phyloP scores from a whole-genome alignment of 768 basidiomycete genomes.

The Lyophyllum semitale region DNA sequence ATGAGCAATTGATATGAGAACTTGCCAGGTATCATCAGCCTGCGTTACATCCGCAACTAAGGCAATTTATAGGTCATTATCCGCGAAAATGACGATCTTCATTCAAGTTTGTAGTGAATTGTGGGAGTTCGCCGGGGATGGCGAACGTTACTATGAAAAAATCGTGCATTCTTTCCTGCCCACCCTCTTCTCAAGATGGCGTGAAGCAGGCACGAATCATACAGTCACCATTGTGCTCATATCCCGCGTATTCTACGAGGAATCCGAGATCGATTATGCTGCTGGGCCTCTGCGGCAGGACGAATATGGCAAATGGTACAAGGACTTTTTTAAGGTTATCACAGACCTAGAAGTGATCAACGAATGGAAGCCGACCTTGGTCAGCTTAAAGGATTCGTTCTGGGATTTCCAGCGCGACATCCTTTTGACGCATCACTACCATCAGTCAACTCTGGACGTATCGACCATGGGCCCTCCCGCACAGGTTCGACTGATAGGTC shows the following conservation, averaged over 20 bases:
- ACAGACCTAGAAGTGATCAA: slow-evolving; percentile 87
- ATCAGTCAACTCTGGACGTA: slow-evolving; percentile 62
- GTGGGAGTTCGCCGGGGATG: slow-evolving; percentile 96
- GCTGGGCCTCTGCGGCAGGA: slow-evolving; percentile 79
- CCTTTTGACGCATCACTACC: slow-evolving; percentile 85
- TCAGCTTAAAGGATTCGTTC: slow-evolving; percentile 85
- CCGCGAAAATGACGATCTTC: slow-evolving; percentile 90
- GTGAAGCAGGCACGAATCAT: slow-evolving; percentile 84
- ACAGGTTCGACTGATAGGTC: slow-evolving; percentile 73
- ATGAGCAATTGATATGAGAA: background rate
- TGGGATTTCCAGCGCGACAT: slow-evolving; percentile 93
- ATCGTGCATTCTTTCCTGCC: slow-evolving; percentile 97
- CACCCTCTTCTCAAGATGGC: slow-evolving; percentile 83
- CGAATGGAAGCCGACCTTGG: slow-evolving; percentile 87
- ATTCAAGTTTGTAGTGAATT: slow-evolving; percentile 96
- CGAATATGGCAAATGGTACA: slow-evolving; percentile 80
- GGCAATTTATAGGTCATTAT: slow-evolving; percentile 85
- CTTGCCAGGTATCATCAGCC: slow-evolving; percentile 74
- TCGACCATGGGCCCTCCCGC: slow-evolving; percentile 43
- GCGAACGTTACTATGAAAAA: slow-evolving; percentile 95
- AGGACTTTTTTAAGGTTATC: slow-evolving; percentile 96
- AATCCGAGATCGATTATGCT: slow-evolving; percentile 76
- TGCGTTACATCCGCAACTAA: slow-evolving; percentile 84
- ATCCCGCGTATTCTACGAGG: slow-evolving; percentile 88
- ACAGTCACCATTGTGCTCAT: slow-evolving; percentile 93